Percentiles rank a stretch among this genome's conserved stretches.
Conservation (phyloP, 2,329 filamentous ascomycete species). For the Chrysosporium keratinophilum region DNA sequence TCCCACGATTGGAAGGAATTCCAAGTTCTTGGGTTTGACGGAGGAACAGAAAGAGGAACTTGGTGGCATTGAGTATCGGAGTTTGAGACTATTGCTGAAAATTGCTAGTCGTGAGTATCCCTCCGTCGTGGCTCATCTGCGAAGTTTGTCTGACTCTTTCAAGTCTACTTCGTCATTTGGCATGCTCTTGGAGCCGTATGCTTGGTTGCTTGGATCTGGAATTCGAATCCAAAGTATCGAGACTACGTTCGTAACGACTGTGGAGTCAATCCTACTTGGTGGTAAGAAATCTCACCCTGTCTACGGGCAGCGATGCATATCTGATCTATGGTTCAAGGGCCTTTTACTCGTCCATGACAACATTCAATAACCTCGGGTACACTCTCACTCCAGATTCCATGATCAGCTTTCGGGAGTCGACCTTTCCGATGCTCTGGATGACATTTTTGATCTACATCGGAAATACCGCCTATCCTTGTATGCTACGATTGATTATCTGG, state of each 20-base stretch:
- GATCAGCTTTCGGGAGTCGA: conserved; percentile 40
- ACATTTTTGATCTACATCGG: conserved; percentile 32
- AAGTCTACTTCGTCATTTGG: conserved; percentile 40
- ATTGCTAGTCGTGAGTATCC: conserved; percentile 34
- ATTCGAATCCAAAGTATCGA: conserved; percentile 33
- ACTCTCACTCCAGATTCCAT: conserved; percentile 48
- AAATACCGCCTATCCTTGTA: conserved; percentile 44
- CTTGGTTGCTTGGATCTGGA: conserved; percentile 41
- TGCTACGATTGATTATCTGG: conserved; percentile 50
- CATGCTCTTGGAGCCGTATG: conserved; percentile 42
- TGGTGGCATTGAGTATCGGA: conserved; percentile 45
- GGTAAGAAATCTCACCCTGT: conserved; percentile 29
- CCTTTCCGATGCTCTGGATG: conserved; percentile 32
- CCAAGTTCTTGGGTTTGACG: conserved; percentile 38
- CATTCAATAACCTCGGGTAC: conserved; percentile 45
- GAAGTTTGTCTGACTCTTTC: neutral
- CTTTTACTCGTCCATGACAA: conserved; percentile 43
- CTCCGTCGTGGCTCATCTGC: neutral
- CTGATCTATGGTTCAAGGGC: conserved; percentile 28
- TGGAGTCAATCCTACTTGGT: conserved; percentile 40
- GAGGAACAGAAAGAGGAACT: conserved; percentile 36
- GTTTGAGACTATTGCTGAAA: conserved; percentile 41
- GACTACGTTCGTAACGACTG: conserved; percentile 28
- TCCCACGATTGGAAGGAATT: conserved; percentile 40
- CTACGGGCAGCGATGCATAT: neutral